Evolutionary conservation across 2,329 filamentous ascomycete species (phyloP), one percentile per base, ranked within the genome.

Genomic region (Onygena corvina): DNA sequence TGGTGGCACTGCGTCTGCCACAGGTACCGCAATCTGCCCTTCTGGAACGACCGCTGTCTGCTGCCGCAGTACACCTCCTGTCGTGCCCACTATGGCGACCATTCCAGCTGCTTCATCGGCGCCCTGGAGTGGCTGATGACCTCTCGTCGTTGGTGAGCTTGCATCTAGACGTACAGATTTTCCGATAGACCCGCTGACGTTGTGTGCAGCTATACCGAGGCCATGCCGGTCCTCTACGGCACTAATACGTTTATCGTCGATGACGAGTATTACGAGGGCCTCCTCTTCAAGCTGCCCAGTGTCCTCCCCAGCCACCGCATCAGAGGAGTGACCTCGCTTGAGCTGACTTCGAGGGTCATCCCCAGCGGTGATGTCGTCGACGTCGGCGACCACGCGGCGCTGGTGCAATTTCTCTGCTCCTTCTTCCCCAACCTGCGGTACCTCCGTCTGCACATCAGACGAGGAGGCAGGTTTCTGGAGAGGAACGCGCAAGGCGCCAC

Each of bases 1-100:
- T 40, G 36, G 36, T 40, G 36, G 36, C 36, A 40, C 14, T 40
- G 36, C 11, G 36, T 40, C 36, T 40, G 36, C 18, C 36, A 40
- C 25, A 23, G 36, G n/a, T 40, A 40, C 36, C 21, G 36, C 4
- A 40, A 40, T 21, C 36, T 40, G 18, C 36, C 36, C 4, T 40
- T 40, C n/a, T 40, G 36, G 36, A 40, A 40, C 20, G 36, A 40
- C 36, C 36, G 36, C 8, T 40, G 36, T 18, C 7, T 12, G 11
- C 36, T 40, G 36, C 36, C 36, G 2, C 36, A 40, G 36, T 40
- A 40, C 14, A 40, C 36, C 9, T 40, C 36, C 7, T 40, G 36
- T 23, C 36, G 36, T n/a, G 36, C 36, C 12, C 36, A 40, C n/a
- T 40, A 40, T 40, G 36, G 36, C 6, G 36, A 40, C 11, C 36